phyloP scores from a whole-genome alignment of 306 rosid genomes.

The Citrullus mucosospermus region DNA sequence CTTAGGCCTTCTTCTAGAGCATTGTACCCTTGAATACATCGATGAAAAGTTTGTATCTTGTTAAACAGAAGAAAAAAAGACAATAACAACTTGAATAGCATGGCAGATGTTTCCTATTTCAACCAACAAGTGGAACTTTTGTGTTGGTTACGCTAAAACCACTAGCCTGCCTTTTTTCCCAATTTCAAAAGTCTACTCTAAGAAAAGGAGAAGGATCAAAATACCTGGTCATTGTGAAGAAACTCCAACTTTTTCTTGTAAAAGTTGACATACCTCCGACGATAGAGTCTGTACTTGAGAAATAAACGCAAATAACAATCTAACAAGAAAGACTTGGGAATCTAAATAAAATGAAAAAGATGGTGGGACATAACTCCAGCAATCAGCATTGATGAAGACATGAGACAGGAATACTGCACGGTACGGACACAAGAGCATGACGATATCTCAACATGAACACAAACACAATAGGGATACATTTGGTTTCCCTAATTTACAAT shows the following conservation, averaged over 20 bases:
- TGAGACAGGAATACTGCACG: neutral
- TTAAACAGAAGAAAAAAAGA: neutral
- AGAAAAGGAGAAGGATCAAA: neutral
- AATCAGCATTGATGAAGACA: neutral
- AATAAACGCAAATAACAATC: neutral
- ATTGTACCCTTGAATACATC: neutral
- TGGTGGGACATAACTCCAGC: neutral
- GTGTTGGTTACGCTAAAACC: neutral
- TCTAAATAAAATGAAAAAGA: neutral
- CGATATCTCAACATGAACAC: neutral
- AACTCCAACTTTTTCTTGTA: slow-evolving; percentile 73
- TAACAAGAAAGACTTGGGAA: neutral
- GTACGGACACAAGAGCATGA: neutral
- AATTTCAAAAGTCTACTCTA: neutral
- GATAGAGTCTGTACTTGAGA: slow-evolving; percentile 48
- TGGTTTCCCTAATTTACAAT: neutral
- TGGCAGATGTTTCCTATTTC: neutral
- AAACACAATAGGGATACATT: neutral
- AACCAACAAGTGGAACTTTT: neutral
- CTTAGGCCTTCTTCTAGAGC: neutral
- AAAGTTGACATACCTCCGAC: slow-evolving; percentile 58
- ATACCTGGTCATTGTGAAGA: slow-evolving; percentile 80
- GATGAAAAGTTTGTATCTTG: neutral
- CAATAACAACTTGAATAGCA: neutral
- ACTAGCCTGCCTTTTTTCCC: neutral